A percentile compares a stretch with the other conserved stretches of the same genome.
phyloP scores from a whole-genome alignment of 805 yeast species.

The Teunomyces cretensis region DNA sequence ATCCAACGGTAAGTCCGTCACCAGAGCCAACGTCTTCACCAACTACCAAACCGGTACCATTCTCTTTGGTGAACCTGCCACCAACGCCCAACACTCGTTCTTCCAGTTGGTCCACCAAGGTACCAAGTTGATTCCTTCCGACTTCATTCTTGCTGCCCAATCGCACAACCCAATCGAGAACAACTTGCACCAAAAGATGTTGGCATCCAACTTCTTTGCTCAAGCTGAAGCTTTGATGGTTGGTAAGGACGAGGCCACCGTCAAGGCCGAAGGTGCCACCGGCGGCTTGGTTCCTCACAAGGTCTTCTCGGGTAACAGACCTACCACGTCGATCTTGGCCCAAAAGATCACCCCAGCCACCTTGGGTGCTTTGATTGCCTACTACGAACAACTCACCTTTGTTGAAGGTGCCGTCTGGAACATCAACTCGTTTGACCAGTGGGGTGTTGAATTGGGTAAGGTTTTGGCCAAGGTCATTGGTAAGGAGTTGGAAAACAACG shows the following conservation, averaged over 20 bases:
- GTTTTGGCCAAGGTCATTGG: slow-evolving; percentile 95
- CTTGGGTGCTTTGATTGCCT: slow-evolving; percentile 93
- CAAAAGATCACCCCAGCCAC: slow-evolving; percentile 96
- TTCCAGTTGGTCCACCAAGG: slow-evolving; percentile 99
- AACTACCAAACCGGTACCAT: slow-evolving; percentile 95
- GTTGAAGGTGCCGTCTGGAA: slow-evolving; percentile 99
- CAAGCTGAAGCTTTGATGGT: slow-evolving; percentile 98
- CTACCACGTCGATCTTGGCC: slow-evolving; percentile 94
- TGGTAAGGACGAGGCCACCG: slow-evolving; percentile 85
- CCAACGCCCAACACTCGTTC: slow-evolving; percentile 98
- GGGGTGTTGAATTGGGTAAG: slow-evolving; percentile 99
- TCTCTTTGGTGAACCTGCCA: slow-evolving; percentile 97
- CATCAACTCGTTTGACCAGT: slow-evolving; percentile 98
- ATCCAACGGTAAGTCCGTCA: slow-evolving; percentile 97
- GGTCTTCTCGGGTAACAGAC: slow-evolving; percentile 97
- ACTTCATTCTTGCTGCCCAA: slow-evolving; percentile 94
- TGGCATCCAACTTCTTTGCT: slow-evolving; percentile 98
- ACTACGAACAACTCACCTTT: slow-evolving; percentile 96
- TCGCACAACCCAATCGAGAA: slow-evolving; percentile 96
- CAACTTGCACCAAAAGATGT: slow-evolving; percentile 94
- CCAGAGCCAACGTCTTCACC: slow-evolving; percentile 88
- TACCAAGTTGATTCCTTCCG: slow-evolving; percentile 94
- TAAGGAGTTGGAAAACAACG: slow-evolving; percentile 71
- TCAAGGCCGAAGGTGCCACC: slow-evolving; percentile 84
- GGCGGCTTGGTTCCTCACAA: slow-evolving; percentile 92